These are phyloP conservation scores for Daldinia bambusicola DNA, from an alignment of 495 filamentous ascomycete genomes.

Conservation along the genomic window DNA sequence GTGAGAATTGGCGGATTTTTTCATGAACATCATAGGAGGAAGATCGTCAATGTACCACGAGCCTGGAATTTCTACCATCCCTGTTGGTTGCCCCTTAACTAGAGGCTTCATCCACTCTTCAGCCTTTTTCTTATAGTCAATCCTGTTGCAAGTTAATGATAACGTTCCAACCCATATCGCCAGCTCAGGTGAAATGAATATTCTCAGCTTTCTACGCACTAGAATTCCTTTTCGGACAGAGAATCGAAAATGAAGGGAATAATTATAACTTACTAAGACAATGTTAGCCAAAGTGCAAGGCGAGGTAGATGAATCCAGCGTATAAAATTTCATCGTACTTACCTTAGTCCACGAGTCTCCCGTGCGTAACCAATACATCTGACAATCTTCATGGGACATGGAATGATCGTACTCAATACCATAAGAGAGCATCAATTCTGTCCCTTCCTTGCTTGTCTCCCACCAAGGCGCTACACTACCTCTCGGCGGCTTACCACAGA, in stretches of 20 bases:
- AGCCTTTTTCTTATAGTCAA: constrained; percentile 63
- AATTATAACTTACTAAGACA: neutral
- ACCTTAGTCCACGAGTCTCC: constrained; percentile 57
- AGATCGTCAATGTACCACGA: constrained; percentile 68
- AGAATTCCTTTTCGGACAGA: neutral
- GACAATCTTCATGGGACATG: constrained; percentile 66
- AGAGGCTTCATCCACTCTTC: constrained; percentile 68
- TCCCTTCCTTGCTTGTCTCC: constrained; percentile 73
- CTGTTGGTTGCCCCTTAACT: constrained; percentile 54
- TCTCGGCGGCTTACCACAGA: constrained; percentile 78
- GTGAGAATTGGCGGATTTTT: constrained; percentile 62
- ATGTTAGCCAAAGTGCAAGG: constrained; percentile 7
- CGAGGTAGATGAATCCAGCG: neutral
- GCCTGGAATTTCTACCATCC: constrained; percentile 66
- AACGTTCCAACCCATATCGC: neutral
- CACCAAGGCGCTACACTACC: constrained; percentile 75
- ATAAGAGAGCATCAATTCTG: constrained; percentile 72
- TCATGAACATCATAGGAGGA: constrained; percentile 69
- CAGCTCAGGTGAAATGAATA: neutral
- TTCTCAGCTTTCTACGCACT: neutral
- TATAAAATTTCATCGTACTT: neutral
- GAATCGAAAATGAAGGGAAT: constrained; percentile 1
- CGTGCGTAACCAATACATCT: constrained; percentile 64
- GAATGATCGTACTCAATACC: constrained; percentile 70
- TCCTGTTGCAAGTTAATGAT: constrained; percentile 41